Percentiles rank a stretch among this genome's conserved stretches.
phyloP scores from a whole-genome alignment of 1,284 basidiomycete species.

The Caloboletus firmus region DNA sequence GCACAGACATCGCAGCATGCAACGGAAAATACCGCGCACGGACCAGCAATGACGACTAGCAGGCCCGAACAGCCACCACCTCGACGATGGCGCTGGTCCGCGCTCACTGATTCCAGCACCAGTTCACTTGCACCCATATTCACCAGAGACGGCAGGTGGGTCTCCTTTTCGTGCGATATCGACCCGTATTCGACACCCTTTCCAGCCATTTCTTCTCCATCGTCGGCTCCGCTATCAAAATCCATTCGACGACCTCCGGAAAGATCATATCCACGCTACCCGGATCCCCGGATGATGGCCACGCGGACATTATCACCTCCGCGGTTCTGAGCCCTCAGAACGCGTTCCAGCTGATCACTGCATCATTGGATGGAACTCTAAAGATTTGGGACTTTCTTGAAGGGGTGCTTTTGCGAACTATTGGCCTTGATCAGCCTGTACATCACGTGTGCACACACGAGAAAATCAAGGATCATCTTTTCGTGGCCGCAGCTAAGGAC shows the following conservation, averaged over 20 bases:
- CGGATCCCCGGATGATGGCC: conserved; percentile 45
- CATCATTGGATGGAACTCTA: conserved; percentile 80
- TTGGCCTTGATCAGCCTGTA: conserved; percentile 71
- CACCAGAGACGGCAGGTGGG: conserved; percentile 84
- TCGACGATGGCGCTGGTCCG: conserved; percentile 65
- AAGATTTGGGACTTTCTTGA: conserved; percentile 95
- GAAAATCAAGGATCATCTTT: conserved; percentile 64
- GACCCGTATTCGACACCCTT: conserved; percentile 14
- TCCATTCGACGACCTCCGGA: conserved; percentile 76
- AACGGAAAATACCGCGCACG: conserved; percentile 8
- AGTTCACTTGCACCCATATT: conserved; percentile 73
- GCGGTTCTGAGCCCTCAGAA: conserved; percentile 84
- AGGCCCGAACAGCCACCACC: conserved; percentile 13
- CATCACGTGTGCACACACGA: conserved; percentile 71
- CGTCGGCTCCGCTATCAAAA: conserved; percentile 74
- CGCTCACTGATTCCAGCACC: conserved; percentile 69
- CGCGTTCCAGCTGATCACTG: conserved; percentile 86
- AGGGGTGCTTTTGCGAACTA: conserved; percentile 73
- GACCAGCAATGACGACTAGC: conserved; percentile 14
- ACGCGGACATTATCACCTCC: conserved; percentile 67
- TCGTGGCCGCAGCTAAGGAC: conserved; percentile 60
- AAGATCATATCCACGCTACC: conserved; percentile 80
- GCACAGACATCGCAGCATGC: conserved; percentile 12
- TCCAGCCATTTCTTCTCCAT: conserved; percentile 86
- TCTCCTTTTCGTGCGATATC: conserved; percentile 20